Base-by-base conservation (phyloP, 1,284 basidiomycete species). In the Ceratobasidium sp. region DNA sequence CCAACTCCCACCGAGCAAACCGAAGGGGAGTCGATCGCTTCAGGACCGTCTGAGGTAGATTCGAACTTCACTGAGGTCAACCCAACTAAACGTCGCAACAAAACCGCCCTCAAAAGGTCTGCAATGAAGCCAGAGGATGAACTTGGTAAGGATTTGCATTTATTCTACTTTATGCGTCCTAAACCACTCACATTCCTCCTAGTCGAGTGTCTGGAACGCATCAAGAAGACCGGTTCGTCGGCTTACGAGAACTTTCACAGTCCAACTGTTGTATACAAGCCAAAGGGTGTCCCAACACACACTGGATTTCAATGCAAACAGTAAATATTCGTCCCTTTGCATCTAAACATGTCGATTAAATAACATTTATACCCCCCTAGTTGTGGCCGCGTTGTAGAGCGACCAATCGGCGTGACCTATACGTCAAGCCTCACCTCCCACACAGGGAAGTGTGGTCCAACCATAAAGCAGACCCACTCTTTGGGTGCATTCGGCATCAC, bases 401-500 rank as follows among this genome's bases (percentile, higher is more conserved):
- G 38, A 2, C 7, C 14, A 5, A 59, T 59, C 23, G 57, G 57
- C 4, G 57, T 59, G 3, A n/a, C 38, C 1, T 30, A 59, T 21
- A 59, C 57, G 35, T 18, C 57, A 9, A 18, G 21, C 13, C 38
- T 59, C 7, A 14, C 7, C 1, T 13, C 2, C n/a, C 57, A 59
- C 38, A 16, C 35, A 2, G 14, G 8, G 5, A 28, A 9, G 5
- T 59, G 35, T 2, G 21, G 2, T 30, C 35, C 5, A 21, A 14
- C 3, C 14, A n/a, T 8, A 23, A 18, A 16, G 23, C 57, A 59
- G 21, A 14, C 38, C 8, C 14, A 13, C 41, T 6, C 30, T 5
- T 4, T 62, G 1, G 26, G n/a, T 16, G 26, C 46, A 26, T 62
- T 46, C 46, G 59, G 59, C 59, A 41, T 62, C 23, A 62, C 59